Percentiles rank a stretch among this genome's conserved stretches.
phyloP scores from a whole-genome alignment of 257 asterid genomes.

The Capsicum rhomboideum region DNA sequence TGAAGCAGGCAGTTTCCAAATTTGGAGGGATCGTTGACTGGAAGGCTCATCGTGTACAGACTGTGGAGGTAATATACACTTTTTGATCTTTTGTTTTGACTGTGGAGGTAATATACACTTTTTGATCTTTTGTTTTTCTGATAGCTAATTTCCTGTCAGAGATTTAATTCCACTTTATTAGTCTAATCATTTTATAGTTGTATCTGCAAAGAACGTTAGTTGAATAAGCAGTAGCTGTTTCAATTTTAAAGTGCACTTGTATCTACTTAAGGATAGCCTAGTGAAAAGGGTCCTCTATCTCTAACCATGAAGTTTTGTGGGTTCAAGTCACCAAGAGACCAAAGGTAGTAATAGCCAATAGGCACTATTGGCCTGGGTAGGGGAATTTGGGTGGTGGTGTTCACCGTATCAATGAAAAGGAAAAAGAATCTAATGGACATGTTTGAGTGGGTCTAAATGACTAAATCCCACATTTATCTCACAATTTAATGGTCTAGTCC shows the following conservation, averaged over 20 bases:
- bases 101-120: constrained; percentile 60
- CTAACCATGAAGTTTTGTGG: not conserved
- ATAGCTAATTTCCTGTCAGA: not conserved
- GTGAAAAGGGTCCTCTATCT: not conserved
- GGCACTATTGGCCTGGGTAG: not conserved
- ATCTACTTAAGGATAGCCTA: not conserved
- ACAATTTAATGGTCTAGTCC: not conserved
- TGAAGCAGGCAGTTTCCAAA: constrained; percentile 94
- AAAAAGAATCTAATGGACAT: not conserved
- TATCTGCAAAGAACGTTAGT: not conserved
- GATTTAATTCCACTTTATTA: not conserved
- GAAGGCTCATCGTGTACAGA: constrained; percentile 91
- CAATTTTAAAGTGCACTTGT: not conserved
- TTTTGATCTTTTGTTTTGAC: too few species aligned
- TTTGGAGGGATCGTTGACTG: constrained; percentile 99
- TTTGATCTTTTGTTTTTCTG: not conserved
- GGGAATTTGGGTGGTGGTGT: not conserved
- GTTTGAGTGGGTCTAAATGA: not conserved
- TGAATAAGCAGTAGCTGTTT: not conserved
- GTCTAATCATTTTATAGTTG: not conserved
- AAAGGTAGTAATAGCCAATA: not conserved
- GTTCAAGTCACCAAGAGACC: not conserved
- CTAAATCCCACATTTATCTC: not conserved
- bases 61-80: constrained; percentile 68
- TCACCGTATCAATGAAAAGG: not conserved